A percentile compares a stretch with the other conserved stretches of the same genome.
These are phyloP conservation scores for Suillus lakei DNA, from an alignment of 768 basidiomycete genomes.

Conservation along the genomic window DNA sequence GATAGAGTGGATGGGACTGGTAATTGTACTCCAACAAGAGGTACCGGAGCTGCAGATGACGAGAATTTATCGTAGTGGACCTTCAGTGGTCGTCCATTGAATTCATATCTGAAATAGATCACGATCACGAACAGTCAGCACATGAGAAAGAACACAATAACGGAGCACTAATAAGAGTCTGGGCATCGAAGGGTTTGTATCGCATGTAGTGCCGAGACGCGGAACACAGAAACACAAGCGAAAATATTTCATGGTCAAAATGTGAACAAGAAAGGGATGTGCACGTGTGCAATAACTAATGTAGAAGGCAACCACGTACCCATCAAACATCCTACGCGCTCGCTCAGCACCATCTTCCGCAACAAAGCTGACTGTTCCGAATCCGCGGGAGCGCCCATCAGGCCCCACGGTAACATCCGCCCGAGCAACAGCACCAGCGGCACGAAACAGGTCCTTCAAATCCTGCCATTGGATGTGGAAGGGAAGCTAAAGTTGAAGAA, in stretches of 20 bases:
- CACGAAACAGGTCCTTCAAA: constrained; percentile 92
- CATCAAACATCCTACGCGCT: constrained; percentile 88
- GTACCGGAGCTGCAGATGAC: constrained; percentile 36
- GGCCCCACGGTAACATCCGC: constrained; percentile 90
- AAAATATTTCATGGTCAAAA: neutral
- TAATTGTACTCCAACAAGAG: constrained; percentile 28
- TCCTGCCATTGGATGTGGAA: constrained; percentile 99
- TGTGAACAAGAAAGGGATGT: neutral
- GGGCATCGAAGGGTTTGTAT: neutral
- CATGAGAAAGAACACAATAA: constrained; percentile 8
- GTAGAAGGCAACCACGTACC: constrained; percentile 54
- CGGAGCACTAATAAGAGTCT: neutral
- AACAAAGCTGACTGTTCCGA: constrained; percentile 89
- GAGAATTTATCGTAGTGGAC: constrained; percentile 91
- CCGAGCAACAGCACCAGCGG: constrained; percentile 86
- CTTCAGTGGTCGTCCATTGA: constrained; percentile 84
- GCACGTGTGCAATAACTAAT: neutral
- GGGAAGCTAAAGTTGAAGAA: constrained; percentile 59
- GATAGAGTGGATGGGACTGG: constrained; percentile 18
- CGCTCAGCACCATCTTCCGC: constrained; percentile 83
- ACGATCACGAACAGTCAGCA: constrained; percentile 4
- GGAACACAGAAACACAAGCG: neutral
- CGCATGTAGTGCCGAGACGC: neutral
- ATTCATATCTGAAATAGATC: constrained; percentile 67
- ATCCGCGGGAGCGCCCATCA: constrained; percentile 90